A percentile compares a stretch with the other conserved stretches of the same genome.
Conservation (phyloP, 1,139 yeast genomes). For the Kodamaea alishanica region DNA sequence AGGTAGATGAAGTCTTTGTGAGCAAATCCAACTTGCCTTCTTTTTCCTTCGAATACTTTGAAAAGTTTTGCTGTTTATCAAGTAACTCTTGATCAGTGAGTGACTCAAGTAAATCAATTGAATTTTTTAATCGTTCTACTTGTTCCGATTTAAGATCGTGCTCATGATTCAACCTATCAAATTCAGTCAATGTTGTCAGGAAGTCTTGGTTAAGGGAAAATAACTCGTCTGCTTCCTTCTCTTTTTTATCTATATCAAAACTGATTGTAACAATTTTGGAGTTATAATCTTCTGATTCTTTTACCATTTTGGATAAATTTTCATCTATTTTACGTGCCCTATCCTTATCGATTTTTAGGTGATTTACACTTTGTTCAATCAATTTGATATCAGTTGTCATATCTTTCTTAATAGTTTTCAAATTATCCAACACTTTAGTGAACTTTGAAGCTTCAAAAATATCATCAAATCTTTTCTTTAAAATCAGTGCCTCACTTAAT, state of each 20-base stretch:
- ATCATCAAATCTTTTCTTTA: constrained; percentile 92
- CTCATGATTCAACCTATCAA: constrained; percentile 55
- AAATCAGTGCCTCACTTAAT: constrained; percentile 78
- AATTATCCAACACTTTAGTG: constrained; percentile 81
- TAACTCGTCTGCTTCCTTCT: constrained; percentile 56
- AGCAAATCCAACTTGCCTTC: constrained; percentile 31
- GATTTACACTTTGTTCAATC: constrained; percentile 73
- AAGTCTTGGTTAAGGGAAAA: constrained; percentile 80
- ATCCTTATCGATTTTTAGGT: constrained; percentile 66
- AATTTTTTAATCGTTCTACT: constrained; percentile 41
- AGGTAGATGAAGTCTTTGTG: constrained; percentile 10
- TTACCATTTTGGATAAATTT: constrained; percentile 43
- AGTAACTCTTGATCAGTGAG: constrained; percentile 47
- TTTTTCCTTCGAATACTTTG: constrained; percentile 22
- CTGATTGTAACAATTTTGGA: constrained; percentile 48
- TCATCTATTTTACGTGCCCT: constrained; percentile 60
- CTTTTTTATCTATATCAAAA: constrained; percentile 47
- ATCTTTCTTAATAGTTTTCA: constrained; percentile 75
- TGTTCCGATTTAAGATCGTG: constrained; percentile 45
- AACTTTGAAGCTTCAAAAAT: constrained; percentile 93
- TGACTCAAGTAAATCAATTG: constrained; percentile 47
- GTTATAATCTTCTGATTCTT: constrained; percentile 43
- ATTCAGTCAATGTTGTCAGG: constrained; percentile 63
- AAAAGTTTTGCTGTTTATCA: constrained; percentile 52
- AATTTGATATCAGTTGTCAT: constrained; percentile 71